Evolutionary conservation across 305 asterid genomes (phyloP).

Genomic region (Fraxinus velutina): DNA sequence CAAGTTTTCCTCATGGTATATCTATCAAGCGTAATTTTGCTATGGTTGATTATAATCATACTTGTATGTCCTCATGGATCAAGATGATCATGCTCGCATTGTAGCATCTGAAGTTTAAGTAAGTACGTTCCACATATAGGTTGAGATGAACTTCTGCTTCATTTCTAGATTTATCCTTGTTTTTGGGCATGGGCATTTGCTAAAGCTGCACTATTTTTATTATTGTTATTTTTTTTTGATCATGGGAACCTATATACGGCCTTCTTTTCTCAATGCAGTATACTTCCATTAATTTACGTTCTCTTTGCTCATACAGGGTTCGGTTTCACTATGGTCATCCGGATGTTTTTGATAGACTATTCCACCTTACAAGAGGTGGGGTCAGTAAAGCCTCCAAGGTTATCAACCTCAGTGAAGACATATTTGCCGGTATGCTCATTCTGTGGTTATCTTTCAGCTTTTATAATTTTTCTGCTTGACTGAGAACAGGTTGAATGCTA

Average conservation of each 20-base stretch:
- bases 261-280: not conserved
- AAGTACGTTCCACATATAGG: not conserved
- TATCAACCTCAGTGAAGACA: slow-evolving; percentile 89
- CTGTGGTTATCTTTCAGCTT: not conserved
- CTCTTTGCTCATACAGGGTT: slow-evolving; percentile 53
- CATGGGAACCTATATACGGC: not conserved
- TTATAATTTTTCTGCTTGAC: not conserved
- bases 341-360: slow-evolving; percentile 87
- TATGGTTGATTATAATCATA: not conserved
- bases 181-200: not conserved
- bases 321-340: slow-evolving; percentile 99
- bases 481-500: slow-evolving; percentile 19
- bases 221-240: not conserved
- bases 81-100: not conserved
- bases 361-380: slow-evolving; percentile 94
- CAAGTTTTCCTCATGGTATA: not conserved
- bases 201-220: not conserved
- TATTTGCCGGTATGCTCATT: slow-evolving; percentile 74
- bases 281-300: not conserved
- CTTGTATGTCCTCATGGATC: not conserved
- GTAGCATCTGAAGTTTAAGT: not conserved
- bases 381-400: slow-evolving; percentile 90
- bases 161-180: slow-evolving; percentile 1
- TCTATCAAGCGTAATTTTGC: not conserved
- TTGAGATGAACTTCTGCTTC: not conserved